phyloP scores from a whole-genome alignment of 129 eudicot species.

The Chrysanthemum seticuspe region DNA sequence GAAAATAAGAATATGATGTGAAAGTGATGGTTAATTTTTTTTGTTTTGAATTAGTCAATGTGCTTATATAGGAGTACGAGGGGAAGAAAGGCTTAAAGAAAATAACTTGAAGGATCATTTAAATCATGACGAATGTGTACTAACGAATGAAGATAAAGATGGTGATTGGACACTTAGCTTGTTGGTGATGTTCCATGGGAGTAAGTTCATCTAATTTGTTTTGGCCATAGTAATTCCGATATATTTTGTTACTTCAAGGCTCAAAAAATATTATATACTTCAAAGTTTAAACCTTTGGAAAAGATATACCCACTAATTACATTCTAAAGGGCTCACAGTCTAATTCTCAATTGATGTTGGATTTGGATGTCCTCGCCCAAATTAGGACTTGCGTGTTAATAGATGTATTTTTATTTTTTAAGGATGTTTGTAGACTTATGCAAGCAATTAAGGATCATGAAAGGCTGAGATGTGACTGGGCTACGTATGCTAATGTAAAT shows the following conservation, averaged over 20 bases:
- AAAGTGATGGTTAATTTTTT: too few relatives aligned
- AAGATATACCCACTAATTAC: background rate
- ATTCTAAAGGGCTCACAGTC: too few relatives aligned
- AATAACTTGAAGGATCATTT: conserved; percentile 60
- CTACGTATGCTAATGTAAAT: conserved; percentile 1
- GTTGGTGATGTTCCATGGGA: conserved; percentile 99
- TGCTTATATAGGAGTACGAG: too few relatives aligned
- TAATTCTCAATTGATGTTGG: too few relatives aligned
- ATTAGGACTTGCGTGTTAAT: background rate
- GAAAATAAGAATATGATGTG: too few relatives aligned
- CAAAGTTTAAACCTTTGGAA: background rate
- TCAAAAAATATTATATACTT: background rate
- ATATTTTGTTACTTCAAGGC: background rate
- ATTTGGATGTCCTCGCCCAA: background rate
- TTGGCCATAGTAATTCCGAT: too few relatives aligned
- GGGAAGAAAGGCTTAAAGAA: conserved; percentile 53
- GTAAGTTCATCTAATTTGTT: conserved; percentile 43
- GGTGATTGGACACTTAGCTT: conserved; percentile 84
- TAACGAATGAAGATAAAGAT: conserved; percentile 92
- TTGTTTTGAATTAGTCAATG: too few relatives aligned
- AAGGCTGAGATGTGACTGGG: too few relatives aligned
- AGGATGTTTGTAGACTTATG: conserved; percentile 7
- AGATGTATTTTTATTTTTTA: conserved; percentile 29
- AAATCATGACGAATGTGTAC: conserved; percentile 67
- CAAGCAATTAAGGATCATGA: too few relatives aligned